Base-by-base conservation (phyloP, 2,329 filamentous ascomycete species). In the Fusarium abutilonis region DNA sequence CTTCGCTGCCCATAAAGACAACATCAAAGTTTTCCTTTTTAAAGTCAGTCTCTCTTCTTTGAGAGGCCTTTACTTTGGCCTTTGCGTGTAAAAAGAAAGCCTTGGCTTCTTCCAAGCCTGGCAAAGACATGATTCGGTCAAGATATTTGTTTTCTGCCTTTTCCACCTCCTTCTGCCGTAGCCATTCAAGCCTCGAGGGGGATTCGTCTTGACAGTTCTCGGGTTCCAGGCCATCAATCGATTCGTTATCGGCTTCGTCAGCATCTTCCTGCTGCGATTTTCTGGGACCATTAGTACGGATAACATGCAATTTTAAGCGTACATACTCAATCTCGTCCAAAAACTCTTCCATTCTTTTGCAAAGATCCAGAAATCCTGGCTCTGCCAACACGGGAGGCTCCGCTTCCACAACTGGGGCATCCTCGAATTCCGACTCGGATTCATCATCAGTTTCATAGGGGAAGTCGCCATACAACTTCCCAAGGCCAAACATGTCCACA, bases 31-130 rank as follows among this genome's bases (percentile, higher is more conserved):
- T 72, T 32, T 72, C 69, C 49, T 87, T 71, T 43, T 82, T 77
- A 1, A 81, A 72, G 2, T 76, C 74, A 60, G 70, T 72, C 34
- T 89, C 87, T 0, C 84, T 77, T 1, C 83, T 69, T 1, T 76
- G 70, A 0, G 79, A 80, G 11, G 78, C 74, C 66, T 87, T 88
- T 64, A 89, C 83, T 1, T 70, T 68, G 2, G 72, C 71, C 39
- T 70, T 72, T 35, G 69, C 59, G 35, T 71, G 60, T 9, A 90
- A 72, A 45, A 89, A 82, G 49, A 86, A 76, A 23, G 76, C 64
- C 66, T 90, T 90, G 34, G 88, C 82, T 5, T 82, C 74, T 65
- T 89, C 86, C 0, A 90, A 76, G 3, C 88, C 87, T 42, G 85
- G 82, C 79, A 89, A 83, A 1, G 75, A 74, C 83, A 90, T 89